phyloP scores from a whole-genome alignment of 345 rosid genomes.

The Mercurialis annua region DNA sequence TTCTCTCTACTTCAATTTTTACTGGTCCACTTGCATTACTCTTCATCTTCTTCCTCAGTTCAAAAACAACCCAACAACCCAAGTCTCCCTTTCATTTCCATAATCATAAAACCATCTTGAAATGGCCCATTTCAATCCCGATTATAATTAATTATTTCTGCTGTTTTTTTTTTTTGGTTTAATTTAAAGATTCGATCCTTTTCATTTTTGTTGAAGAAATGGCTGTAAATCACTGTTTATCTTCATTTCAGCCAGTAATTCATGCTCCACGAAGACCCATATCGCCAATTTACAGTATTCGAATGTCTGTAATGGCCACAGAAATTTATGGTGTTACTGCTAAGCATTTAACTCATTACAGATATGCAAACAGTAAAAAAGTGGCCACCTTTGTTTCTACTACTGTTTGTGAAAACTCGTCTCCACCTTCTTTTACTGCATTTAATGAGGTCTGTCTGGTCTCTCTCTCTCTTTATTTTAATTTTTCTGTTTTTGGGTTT shows the following conservation, averaged over 20 bases:
- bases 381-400: conserved; percentile 22
- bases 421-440: conserved; percentile 28
- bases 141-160: too few relatives aligned
- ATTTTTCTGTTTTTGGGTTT: not conserved
- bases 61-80: not conserved
- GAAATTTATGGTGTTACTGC: not conserved
- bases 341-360: not conserved
- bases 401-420: conserved; percentile 25
- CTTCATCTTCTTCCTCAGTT: too few relatives aligned
- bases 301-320: not conserved
- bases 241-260: not conserved
- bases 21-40: not conserved
- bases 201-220: not conserved
- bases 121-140: not conserved
- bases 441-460: conserved; percentile 40
- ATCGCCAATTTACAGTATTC: not conserved
- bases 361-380: not conserved
- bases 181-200: not conserved
- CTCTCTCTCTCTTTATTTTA: not conserved
- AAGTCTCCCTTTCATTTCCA: not conserved
- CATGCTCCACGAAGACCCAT: not conserved
- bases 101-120: not conserved
- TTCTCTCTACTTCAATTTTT: too few relatives aligned
- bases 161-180: not conserved
- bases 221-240: not conserved